Base-by-base conservation (phyloP, 345 rosid species). In the Salix suchowensis region DNA sequence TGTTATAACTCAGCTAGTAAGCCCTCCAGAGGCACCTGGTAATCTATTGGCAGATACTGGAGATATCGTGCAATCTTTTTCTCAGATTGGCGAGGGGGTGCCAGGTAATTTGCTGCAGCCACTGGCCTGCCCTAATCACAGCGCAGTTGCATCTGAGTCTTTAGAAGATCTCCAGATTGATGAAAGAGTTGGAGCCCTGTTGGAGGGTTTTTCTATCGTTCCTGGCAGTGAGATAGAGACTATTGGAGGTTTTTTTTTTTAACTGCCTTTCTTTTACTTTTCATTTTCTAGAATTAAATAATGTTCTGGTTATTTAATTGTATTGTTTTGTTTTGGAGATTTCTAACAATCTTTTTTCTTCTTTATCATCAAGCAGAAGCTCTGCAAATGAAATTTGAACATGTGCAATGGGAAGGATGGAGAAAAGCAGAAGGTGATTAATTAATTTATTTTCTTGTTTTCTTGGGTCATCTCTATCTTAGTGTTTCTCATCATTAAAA, bases 21-120 rank as follows among this genome's bases (percentile, higher is more conserved):
- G 77, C 74, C 99, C 99, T 76, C 99, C 99, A 65, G 99, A 96
- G 83, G 97, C 98, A 76, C 88, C 99, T 72, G 98, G 99, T 76
- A 96, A 93, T 88, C 71, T 90, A 40, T 81, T 93, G 87, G 88
- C 81, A 36, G 98, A 96, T 77, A 76, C 68, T 80, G 85, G 77
- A 52, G 94, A 90, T 78, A 76, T 82, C 28, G 79, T 72, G 64
- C 92, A 84, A 80, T 71, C 82, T 72, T 79, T 76, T 72, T 44
- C 46, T 74, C 76, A 64, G 52, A 70, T 37, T 74, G 82, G 74
- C 58, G 86, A 88, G 70, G 92, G 84, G 79, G 75, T 68, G 8
- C 75, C 61, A 13, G 71, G 65, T 39, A 24, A 67, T 61, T 74
- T 73, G 46, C 70, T n/a, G 48, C 78, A 73, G 24, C 52, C 70